These are phyloP conservation scores for Amaranthus palmeri DNA, from an alignment of 148 eudicot genomes.

Conservation along the genomic window DNA sequence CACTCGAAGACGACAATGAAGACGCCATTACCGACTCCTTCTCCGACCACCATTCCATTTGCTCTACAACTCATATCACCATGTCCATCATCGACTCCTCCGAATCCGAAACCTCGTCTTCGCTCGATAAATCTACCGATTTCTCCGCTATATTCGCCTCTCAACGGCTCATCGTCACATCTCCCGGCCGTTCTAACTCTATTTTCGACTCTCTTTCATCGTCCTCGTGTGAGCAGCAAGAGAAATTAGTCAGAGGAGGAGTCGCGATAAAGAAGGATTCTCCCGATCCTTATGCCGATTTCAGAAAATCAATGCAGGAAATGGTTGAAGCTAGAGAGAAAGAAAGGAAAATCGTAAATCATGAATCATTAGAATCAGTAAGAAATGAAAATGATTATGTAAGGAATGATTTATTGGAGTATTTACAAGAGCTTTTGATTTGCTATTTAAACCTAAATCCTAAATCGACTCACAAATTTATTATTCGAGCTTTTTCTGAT, in stretches of 20 bases:
- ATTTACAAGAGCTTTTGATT: constrained; percentile 50
- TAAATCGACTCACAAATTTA: constrained; percentile 51
- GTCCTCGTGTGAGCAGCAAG: neutral
- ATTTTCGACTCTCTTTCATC: constrained; percentile 33
- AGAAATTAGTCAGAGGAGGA: constrained; percentile 28
- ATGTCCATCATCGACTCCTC: constrained; percentile 14
- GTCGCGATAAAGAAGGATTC: constrained; percentile 55
- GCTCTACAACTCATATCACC: constrained; percentile 26
- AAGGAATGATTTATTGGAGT: constrained; percentile 37
- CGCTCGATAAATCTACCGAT: constrained; percentile 15
- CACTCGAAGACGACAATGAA: constrained; percentile 16
- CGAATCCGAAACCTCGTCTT: constrained; percentile 26
- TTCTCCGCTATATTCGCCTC: constrained; percentile 45
- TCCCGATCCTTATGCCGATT: constrained; percentile 56
- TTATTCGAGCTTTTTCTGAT: constrained; percentile 58
- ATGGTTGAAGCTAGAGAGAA: constrained; percentile 55
- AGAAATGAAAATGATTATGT: neutral
- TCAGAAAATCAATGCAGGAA: constrained; percentile 66
- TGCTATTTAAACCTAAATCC: constrained; percentile 62
- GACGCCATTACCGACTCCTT: neutral
- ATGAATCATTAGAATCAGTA: neutral
- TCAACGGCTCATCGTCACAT: constrained; percentile 60
- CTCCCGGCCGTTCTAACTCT: constrained; percentile 70
- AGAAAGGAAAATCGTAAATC: neutral
- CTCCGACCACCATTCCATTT: constrained; percentile 14